phyloP scores from a whole-genome alignment of 345 rosid species.

The Salix koriyanagi region DNA sequence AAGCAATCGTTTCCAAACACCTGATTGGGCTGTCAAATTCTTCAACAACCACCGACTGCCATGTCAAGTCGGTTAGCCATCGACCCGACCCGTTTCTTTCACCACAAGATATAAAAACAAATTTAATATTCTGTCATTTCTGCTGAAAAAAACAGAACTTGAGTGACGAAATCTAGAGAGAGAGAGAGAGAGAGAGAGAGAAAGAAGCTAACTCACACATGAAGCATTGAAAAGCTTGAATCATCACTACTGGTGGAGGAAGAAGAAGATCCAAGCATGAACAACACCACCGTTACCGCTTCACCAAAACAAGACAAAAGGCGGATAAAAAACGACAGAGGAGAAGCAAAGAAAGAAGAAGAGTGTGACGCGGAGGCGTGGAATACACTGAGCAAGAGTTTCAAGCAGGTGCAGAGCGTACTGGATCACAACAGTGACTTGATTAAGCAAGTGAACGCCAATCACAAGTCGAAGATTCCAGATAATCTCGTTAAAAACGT shows the following conservation, averaged over 20 bases:
- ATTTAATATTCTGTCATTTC: not conserved
- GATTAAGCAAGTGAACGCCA: constrained; percentile 35
- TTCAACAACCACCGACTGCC: not conserved
- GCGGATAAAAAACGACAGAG: not conserved
- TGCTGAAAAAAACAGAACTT: not conserved
- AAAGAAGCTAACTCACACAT: not conserved
- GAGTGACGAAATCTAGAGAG: not conserved
- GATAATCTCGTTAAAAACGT: constrained; percentile 33
- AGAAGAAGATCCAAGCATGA: constrained; percentile 6
- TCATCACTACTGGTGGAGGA: constrained; percentile 3
- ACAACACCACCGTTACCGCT: not conserved
- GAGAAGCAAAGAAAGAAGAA: not conserved
- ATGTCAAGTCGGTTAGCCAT: not conserved
- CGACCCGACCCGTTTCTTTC: not conserved
- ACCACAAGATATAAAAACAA: constrained; percentile 4
- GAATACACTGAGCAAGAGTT: constrained; percentile 31
- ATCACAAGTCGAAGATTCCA: constrained; percentile 34
- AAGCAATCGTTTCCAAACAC: not conserved
- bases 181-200: constrained; percentile 3
- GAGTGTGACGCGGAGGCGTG: constrained; percentile 36
- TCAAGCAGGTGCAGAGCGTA: constrained; percentile 30
- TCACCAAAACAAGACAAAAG: not conserved
- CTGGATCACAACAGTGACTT: constrained; percentile 33
- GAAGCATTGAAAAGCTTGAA: not conserved
- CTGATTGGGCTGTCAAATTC: not conserved